Conservation (phyloP, 257 asterid genomes). For the Forsythia suspensa region DNA sequence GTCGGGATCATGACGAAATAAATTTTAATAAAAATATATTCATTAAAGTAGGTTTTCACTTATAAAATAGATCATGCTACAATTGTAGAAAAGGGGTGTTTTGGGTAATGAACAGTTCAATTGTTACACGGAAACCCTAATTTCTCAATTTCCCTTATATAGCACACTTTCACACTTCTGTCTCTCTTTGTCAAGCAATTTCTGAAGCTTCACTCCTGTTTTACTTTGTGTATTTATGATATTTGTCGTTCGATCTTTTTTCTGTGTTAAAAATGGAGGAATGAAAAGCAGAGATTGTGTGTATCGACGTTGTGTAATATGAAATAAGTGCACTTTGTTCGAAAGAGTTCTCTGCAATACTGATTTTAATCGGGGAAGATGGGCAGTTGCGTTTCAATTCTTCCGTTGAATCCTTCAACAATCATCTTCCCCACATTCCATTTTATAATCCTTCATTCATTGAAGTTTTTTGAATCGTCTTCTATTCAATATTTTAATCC, state of each 20-base stretch:
- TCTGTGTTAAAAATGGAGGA: not conserved
- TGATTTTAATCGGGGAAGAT: conserved; percentile 33
- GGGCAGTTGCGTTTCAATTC: conserved; percentile 59
- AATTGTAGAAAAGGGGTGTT: not conserved
- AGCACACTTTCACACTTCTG: not conserved
- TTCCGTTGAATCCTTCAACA: conserved; percentile 48
- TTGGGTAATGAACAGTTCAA: not conserved
- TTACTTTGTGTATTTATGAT: not conserved
- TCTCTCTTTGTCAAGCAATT: not conserved
- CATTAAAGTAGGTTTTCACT: too few species aligned
- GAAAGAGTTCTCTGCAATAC: conserved; percentile 56
- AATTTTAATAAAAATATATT: too few species aligned
- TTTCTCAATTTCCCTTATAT: not conserved
- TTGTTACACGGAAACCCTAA: not conserved
- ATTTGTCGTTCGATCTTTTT: not conserved
- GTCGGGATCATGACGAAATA: too few species aligned
- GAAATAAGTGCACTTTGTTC: conserved; percentile 41
- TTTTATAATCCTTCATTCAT: not conserved
- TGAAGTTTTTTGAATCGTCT: not conserved
- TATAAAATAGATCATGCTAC: too few species aligned
- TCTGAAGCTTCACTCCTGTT: not conserved
- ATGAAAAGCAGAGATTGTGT: conserved; percentile 46
- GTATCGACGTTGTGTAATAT: conserved; percentile 48
- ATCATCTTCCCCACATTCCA: conserved; percentile 50
- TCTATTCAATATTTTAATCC: not conserved